Base-by-base conservation (phyloP, 164 flowering plant species). In the Tetrastigma voinierianum region DNA sequence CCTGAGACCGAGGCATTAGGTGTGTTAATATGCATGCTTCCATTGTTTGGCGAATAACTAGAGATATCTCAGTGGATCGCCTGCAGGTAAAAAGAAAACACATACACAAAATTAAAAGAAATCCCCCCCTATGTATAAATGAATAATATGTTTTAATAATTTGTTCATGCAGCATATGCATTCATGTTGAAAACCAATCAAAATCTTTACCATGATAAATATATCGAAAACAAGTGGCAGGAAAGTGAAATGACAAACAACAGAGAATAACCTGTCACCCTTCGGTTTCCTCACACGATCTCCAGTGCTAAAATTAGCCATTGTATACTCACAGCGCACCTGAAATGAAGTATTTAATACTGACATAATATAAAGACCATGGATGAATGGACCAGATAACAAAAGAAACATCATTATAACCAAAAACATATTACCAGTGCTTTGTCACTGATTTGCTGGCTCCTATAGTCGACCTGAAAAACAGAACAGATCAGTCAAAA, bases 281-380 rank as follows among this genome's bases (percentile, higher is more conserved):
- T 95, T 95, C 56, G 87, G 94, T 75, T 78, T 95, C 71, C 97
- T 84, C 84, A 67, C 77, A 24, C 97, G 92, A 78, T 95, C 97
- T 62, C 98, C 98, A 52, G 96, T 92, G 71, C 98, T 92, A 69
- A 95, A 95, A 80, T 90, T 92, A 68, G 98, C 97, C 98, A 95
- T 92, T 77, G 86, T 89, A 70, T 95, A 95, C 75, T 95, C 98
- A 67, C 98, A 95, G 5, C 94, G 90, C 57, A 95, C 94, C 98
- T 95, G 70, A 24, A 68, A 57, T 17, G n/a, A 67, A 1, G 25
- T n/a, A 47, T 23, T 23, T 19, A 62, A 61, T 25, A 52, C n/a
- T n/a, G 14, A 6, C 8, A 58, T 10, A 21, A 11, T 57, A 25
- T 17, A 56, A 32, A 40, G 21, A 40, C 46, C 17, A 46, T 12